Evolutionary conservation across 75 land plant species (phyloP), one percentile per base, ranked within the genome.

Genomic region (Cupressus sempervirens): DNA sequence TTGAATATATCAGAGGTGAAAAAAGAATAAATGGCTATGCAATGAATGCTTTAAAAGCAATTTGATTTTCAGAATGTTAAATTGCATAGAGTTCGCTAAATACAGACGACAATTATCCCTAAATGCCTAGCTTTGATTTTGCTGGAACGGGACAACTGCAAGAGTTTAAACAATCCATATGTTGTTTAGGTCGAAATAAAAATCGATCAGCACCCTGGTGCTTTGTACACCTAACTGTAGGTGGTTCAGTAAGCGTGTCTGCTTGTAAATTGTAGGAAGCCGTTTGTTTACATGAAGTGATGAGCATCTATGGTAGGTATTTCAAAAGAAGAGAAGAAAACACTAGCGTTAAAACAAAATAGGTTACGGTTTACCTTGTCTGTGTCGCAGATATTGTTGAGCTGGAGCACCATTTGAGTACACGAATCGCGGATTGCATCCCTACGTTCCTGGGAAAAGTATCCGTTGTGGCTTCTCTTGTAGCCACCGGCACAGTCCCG

Each of bases 311-410:
- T 50, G 53, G 53, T 12, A 50, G 53, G 53, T 50, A 13, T 50
- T 50, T 50, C 1, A 50, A 1, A n/a, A 32, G 26, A 75, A 76
- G 15, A 76, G 35, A 38, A 34, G 40, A 6, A 36, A 75, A 34
- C 35, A 75, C 0, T 76, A 40, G 40, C 4, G 13, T 35, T 38
- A 15, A 8, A 76, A 76, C 14, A 81, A 46, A 48, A 48, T 29
- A 34, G 4, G 54, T 13, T 82, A 32, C 12, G 83, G 20, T 34
- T 50, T 48, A 93, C 97, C 99, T 92, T 93, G 41, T 91, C 85
- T 68, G 94, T 85, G 76, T 95, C 92, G 90, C 90, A 95, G 62
- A 92, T 88, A 67, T 88, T 86, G 40, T 93, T 90, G 18, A 95
- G 89, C 58, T 94, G 92, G 84, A 86, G 88, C 89, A 95, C 87